Evolutionary conservation across 202 grass and related monocot genomes (phyloP).

Genomic region (Schoenoplectus triqueter): DNA sequence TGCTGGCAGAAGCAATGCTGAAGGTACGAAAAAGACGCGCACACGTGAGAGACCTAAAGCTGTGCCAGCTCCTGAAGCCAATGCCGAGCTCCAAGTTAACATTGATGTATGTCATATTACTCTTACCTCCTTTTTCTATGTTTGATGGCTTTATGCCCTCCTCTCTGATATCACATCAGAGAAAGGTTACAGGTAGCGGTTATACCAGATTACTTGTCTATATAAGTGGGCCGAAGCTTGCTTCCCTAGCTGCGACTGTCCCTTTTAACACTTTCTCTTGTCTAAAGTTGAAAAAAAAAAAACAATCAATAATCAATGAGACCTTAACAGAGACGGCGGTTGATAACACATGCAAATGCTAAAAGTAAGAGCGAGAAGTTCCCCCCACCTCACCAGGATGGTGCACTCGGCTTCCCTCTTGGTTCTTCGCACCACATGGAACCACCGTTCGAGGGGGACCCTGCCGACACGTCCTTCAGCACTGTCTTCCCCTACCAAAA

Average conservation of each 20-base stretch:
- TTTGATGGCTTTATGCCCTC: constrained; percentile 28
- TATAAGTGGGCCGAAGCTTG: neutral
- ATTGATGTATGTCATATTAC: constrained; percentile 63
- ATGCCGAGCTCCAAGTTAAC: constrained; percentile 83
- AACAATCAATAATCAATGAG: neutral
- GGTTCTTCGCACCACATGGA: constrained; percentile 86
- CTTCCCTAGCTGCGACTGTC: neutral
- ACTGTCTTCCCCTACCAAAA: constrained; percentile 77
- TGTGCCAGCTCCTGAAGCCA: constrained; percentile 82
- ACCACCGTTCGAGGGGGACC: constrained; percentile 61
- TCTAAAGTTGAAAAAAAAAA: neutral
- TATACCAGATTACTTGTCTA: neutral
- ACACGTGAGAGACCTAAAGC: constrained; percentile 73
- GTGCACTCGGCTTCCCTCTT: constrained; percentile 69
- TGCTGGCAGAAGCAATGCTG: constrained; percentile 74
- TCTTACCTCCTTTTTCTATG: constrained; percentile 18
- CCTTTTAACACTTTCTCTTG: neutral
- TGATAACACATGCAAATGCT: constrained; percentile 81
- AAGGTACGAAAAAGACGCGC: constrained; percentile 72
- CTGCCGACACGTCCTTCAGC: constrained; percentile 79
- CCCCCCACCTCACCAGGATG: constrained; percentile 87
- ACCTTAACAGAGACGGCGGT: constrained; percentile 62
- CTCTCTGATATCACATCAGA: neutral
- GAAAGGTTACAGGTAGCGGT: neutral
- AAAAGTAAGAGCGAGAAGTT: constrained; percentile 98